phyloP scores from a whole-genome alignment of 2,329 filamentous ascomycete genomes.

The Diaporthe citri region DNA sequence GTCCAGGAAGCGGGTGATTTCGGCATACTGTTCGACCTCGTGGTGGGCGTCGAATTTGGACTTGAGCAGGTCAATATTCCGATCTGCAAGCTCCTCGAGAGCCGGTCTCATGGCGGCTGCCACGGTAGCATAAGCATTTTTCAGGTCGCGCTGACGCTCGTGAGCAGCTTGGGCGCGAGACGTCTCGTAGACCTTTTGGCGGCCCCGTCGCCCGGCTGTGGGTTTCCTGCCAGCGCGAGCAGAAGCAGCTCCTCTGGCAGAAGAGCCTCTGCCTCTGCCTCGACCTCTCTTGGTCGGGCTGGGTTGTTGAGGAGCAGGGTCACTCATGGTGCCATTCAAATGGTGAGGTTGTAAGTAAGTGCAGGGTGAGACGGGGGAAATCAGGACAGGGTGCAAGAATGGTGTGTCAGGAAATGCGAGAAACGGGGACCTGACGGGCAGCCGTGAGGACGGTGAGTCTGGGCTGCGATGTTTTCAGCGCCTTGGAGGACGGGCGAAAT shows the following conservation, averaged over 20 bases:
- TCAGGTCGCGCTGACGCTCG: conserved; percentile 75
- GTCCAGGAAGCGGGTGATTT: conserved; percentile 65
- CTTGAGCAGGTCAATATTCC: conserved; percentile 69
- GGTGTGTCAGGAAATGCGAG: conserved; percentile 22
- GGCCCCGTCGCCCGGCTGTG: conserved; percentile 53
- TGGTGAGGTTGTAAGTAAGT: conserved; percentile 33
- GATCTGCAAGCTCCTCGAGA: conserved; percentile 74
- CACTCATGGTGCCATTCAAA: conserved; percentile 42
- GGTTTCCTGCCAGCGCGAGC: conserved; percentile 39
- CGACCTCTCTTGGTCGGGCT: conserved; percentile 41
- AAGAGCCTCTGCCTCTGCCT: conserved; percentile 37
- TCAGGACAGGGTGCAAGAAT: conserved; percentile 29
- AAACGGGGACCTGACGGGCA: not conserved
- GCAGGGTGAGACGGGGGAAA: conserved; percentile 30
- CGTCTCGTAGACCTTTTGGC: conserved; percentile 68
- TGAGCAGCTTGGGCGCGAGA: conserved; percentile 68
- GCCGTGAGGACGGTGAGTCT: not conserved
- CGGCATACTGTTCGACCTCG: conserved; percentile 64
- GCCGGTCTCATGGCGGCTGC: conserved; percentile 73
- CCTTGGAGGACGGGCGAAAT: not conserved
- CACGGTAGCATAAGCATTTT: conserved; percentile 73
- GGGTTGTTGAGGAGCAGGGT: conserved; percentile 39
- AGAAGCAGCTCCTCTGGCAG: conserved; percentile 33
- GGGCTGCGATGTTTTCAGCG: not conserved
- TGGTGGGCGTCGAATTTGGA: conserved; percentile 66